Percentiles rank a stretch among this genome's conserved stretches.
These are phyloP conservation scores for Scutellaria barbata DNA, from an alignment of 257 asterid species.

Conservation along the genomic window DNA sequence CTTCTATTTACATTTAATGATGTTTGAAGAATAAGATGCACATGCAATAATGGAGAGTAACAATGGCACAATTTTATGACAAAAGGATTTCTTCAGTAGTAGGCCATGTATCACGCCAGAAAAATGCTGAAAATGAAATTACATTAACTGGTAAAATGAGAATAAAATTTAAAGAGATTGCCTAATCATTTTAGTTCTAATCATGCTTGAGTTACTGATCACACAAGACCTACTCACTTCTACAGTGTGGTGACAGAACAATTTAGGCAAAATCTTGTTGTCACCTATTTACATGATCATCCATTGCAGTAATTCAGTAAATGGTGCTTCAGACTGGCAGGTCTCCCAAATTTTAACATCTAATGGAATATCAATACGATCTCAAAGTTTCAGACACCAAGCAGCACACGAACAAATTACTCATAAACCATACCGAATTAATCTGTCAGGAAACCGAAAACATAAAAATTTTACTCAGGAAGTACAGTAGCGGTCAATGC, in stretches of 20 bases:
- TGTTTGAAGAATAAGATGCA: background rate
- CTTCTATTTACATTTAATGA: background rate
- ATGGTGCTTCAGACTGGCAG: background rate
- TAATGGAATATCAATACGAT: background rate
- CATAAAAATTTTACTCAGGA: background rate
- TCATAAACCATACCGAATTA: background rate
- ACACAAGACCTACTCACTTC: conserved; percentile 22
- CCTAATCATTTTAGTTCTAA: background rate
- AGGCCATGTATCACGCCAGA: background rate
- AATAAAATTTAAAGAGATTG: background rate
- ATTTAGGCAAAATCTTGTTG: conserved; percentile 1
- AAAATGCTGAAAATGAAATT: conserved; percentile 5
- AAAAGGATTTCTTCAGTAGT: background rate
- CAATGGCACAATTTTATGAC: background rate
- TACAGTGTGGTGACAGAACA: background rate
- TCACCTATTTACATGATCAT: background rate
- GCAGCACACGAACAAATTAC: background rate
- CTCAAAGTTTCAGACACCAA: conserved; percentile 4
- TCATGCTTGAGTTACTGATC: conserved; percentile 3
- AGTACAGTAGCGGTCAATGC: background rate
- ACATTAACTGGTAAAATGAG: background rate
- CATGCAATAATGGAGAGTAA: background rate
- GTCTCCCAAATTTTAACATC: conserved; percentile 3
- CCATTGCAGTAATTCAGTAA: conserved; percentile 5
- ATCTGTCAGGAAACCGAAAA: background rate